These are phyloP conservation scores for Phytophthora pisi DNA, from an alignment of 352 stramenopile species.

Conservation along the genomic window DNA sequence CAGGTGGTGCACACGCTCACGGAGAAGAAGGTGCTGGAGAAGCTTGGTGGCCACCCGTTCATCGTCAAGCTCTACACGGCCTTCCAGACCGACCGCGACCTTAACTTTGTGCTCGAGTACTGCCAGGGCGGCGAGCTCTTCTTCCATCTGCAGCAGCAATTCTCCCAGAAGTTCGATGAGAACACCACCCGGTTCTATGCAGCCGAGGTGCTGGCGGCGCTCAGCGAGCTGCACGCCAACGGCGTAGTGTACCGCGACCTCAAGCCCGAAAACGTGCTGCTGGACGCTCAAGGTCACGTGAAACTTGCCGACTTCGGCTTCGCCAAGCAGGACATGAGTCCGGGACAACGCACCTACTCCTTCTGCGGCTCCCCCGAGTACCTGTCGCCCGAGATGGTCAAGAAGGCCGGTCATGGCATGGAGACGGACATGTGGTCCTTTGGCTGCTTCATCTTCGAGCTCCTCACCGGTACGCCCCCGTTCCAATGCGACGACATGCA, in stretches of 20 bases:
- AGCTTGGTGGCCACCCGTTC: conserved; percentile 71
- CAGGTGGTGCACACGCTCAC: conserved; percentile 81
- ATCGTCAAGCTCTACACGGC: conserved; percentile 76
- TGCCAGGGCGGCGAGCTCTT: conserved; percentile 87
- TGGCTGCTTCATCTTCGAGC: conserved; percentile 85
- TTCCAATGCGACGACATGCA: conserved; percentile 73
- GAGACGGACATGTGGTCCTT: conserved; percentile 90
- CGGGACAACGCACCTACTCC: conserved; percentile 67
- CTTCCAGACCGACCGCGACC: conserved; percentile 78
- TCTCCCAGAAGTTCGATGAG: conserved; percentile 73
- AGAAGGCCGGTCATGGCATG: conserved; percentile 69
- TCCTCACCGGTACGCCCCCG: conserved; percentile 71
- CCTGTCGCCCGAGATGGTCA: conserved; percentile 86
- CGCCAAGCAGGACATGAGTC: conserved; percentile 70
- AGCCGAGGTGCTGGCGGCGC: conserved; percentile 67
- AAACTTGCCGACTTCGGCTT: conserved; percentile 88
- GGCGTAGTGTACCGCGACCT: conserved; percentile 67
- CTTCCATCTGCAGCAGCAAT: conserved; percentile 84
- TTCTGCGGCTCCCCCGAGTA: conserved; percentile 89
- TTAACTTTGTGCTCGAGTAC: conserved; percentile 88
- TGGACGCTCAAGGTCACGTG: conserved; percentile 78
- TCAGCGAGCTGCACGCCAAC: conserved; percentile 54
- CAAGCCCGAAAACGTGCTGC: conserved; percentile 82
- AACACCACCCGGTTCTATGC: conserved; percentile 73
- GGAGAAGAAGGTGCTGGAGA: conserved; percentile 80